Base-by-base conservation (phyloP, 768 basidiomycete genomes). In the Fomitopsis serialis region DNA sequence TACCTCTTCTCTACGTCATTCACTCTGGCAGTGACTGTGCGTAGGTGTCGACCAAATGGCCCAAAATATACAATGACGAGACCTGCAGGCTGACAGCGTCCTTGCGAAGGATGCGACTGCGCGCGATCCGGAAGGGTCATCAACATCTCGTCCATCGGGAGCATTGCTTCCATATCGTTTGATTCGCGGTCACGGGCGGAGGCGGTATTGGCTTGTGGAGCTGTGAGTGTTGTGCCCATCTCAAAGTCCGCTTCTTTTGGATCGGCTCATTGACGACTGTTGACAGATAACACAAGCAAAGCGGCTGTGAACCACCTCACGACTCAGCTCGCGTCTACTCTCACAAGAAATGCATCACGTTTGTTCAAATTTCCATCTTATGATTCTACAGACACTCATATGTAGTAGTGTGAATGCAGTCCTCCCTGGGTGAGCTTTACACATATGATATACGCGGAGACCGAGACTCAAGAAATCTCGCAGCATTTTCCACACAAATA, bases 221-320 rank as follows among this genome's bases (percentile, higher is more conserved):
- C 62, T 92, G 89, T 92, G 58, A 54, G 88, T 80, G 17, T 9
- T 12, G n/a, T n/a, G n/a, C 24, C 29, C n/a, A n/a, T 10, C 5
- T 19, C n/a, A 27, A 1, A 6, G 6, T 23, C 11, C 24, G 24
- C 48, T 15, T 19, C 37, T 40, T 5, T 15, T 17, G 19, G 4
- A 50, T n/a, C 48, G n/a, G n/a, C n/a, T n/a, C n/a, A n/a, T n/a
- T 3, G 21, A 46, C 44, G 42, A 3, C 8, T 24, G 21, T 3
- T 9, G 7, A 19, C 58, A 92, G 89, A 92, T 65, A 80, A 83
- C 60, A 74, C 89, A 7, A 90, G 88, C 68, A 92, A 92, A 69
- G 90, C 90, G n/a, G 89, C 89, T 25, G 81, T 87, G 17, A 92
- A 91, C 70, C 89, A 92, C 58, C 79, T 93, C 44, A 91, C 90